These are phyloP conservation scores for Blechomonas ayalai DNA, from an alignment of 208 protist species.

Conservation along the genomic window DNA sequence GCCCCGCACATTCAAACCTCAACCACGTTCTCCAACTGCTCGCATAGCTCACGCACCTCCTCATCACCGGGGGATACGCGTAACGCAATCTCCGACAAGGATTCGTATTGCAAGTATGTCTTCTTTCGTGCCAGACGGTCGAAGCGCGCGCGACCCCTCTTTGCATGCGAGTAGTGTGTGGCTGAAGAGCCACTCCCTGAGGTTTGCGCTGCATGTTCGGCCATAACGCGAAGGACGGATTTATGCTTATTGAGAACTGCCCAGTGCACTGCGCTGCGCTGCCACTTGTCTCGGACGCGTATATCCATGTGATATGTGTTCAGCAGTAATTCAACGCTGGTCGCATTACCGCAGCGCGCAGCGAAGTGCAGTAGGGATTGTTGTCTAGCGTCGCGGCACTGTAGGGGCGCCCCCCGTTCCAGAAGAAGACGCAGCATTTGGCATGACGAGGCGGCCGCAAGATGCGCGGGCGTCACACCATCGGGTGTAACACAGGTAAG, in stretches of 20 bases:
- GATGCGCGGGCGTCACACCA: conserved; percentile 42
- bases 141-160: conserved; percentile 6
- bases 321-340: conserved; percentile 19
- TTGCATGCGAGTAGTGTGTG: neutral
- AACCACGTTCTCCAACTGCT: neutral
- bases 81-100: conserved; percentile 19
- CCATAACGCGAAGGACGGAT: conserved; percentile 23
- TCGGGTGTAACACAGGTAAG: conserved; percentile 29
- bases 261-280: conserved; percentile 60
- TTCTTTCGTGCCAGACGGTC: conserved; percentile 26
- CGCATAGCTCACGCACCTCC: conserved; percentile 12
- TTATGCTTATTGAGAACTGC: conserved; percentile 36
- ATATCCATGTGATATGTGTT: conserved; percentile 11
- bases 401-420: neutral
- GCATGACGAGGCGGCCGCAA: conserved; percentile 18
- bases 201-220: neutral
- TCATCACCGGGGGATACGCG: conserved; percentile 10
- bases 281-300: conserved; percentile 48
- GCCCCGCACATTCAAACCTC: neutral
- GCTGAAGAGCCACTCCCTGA: neutral
- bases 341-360: conserved; percentile 22
- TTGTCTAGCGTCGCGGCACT: conserved; percentile 37
- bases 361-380: conserved; percentile 64
- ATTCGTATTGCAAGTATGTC: conserved; percentile 42
- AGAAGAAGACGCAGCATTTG: conserved; percentile 4